Conservation (phyloP, 306 rosid genomes). For the Carpinus fangiana region DNA sequence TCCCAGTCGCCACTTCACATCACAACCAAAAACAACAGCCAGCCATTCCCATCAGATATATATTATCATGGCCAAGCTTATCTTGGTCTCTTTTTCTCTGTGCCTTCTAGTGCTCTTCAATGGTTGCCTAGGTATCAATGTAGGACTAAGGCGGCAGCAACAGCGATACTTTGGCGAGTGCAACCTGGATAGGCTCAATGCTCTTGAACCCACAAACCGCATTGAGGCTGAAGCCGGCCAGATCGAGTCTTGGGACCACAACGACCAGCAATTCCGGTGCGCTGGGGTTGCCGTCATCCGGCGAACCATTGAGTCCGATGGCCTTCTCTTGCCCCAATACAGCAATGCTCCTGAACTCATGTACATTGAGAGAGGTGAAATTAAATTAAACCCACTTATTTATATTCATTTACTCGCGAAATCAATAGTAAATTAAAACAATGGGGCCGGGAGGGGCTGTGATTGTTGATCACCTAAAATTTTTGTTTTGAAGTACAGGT, state of each 20-base stretch:
- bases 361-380: conserved; percentile 32
- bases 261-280: conserved; percentile 40
- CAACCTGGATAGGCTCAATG: conserved; percentile 32
- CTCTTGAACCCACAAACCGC: conserved; percentile 38
- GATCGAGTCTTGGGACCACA: conserved; percentile 48
- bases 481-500: conserved; percentile 10
- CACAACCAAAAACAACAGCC: too few relatives aligned
- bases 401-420: too few relatives aligned
- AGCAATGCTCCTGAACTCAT: conserved; percentile 39
- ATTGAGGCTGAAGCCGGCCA: conserved; percentile 38
- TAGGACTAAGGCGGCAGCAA: background rate
- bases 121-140: conserved; percentile 31
- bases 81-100: conserved; percentile 41
- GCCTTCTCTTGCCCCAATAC: conserved; percentile 55
- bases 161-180: conserved; percentile 22
- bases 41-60: background rate
- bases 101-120: conserved; percentile 42
- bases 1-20: background rate
- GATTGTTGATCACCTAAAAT: too few relatives aligned
- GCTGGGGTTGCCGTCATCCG: conserved; percentile 35
- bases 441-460: too few relatives aligned
- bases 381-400: too few relatives aligned
- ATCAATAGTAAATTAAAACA: too few relatives aligned
- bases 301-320: conserved; percentile 34
- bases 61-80: conserved; percentile 44